Conservation (phyloP, 768 basidiomycete species). For the Suillus americanus region DNA sequence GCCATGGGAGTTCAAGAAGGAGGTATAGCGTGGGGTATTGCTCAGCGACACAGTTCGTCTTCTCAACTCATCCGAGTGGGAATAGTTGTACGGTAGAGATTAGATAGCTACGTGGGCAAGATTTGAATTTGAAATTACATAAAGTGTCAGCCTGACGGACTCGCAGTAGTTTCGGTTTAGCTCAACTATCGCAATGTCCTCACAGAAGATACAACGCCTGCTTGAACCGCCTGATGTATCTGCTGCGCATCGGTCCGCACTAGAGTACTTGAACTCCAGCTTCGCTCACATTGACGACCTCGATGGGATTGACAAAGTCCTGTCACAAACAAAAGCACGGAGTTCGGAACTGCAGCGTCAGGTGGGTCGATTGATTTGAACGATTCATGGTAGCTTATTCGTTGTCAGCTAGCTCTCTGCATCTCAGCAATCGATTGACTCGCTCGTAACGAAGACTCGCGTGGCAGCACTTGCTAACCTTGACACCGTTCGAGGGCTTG, state of each 20-base stretch:
- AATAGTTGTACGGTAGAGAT: slow-evolving; percentile 3
- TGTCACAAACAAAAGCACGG: slow-evolving; percentile 43
- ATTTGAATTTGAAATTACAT: not conserved
- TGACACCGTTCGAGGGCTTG: slow-evolving; percentile 67
- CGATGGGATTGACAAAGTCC: slow-evolving; percentile 36
- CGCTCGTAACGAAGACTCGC: slow-evolving; percentile 49
- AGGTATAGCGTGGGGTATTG: not conserved
- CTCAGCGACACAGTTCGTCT: not conserved
- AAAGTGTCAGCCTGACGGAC: not conserved
- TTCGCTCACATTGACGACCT: slow-evolving; percentile 51
- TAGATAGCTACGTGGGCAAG: slow-evolving; percentile 27
- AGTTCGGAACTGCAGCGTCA: slow-evolving; percentile 1
- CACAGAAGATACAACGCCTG: slow-evolving; percentile 45
- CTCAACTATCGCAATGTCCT: slow-evolving; percentile 33
- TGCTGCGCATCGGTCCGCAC: slow-evolving; percentile 33
- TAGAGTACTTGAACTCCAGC: slow-evolving; percentile 42
- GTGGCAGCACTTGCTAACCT: slow-evolving; percentile 48
- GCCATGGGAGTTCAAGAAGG: slow-evolving; percentile 12
- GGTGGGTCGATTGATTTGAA: not conserved
- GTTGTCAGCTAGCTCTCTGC: slow-evolving; percentile 54
- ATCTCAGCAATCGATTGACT: slow-evolving; percentile 50
- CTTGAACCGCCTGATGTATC: slow-evolving; percentile 50
- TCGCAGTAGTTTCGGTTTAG: not conserved
- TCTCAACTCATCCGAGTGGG: not conserved
- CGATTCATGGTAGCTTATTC: not conserved